A percentile compares a stretch with the other conserved stretches of the same genome.
Conservation (phyloP, 257 asterid genomes). For the Eustoma russellianum region DNA sequence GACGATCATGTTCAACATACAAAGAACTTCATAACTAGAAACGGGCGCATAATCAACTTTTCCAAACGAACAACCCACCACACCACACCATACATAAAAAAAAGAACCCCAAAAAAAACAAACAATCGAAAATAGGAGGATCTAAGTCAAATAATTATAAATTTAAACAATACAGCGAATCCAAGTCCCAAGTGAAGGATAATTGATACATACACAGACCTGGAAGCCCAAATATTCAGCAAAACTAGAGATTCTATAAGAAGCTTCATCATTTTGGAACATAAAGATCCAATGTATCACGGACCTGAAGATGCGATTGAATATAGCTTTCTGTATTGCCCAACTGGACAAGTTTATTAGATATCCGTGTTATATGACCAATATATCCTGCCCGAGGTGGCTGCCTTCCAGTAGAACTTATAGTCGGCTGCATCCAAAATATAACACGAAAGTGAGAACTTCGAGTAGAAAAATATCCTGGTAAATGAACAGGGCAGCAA, state of each 20-base stretch:
- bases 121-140: too few species aligned
- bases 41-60: too few species aligned
- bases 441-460: conserved; percentile 7
- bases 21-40: too few species aligned
- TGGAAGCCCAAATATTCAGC: too few species aligned
- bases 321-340: conserved; percentile 41
- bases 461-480: conserved; percentile 3
- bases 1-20: too few species aligned
- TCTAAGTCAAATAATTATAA: too few species aligned
- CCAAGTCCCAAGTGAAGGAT: too few species aligned
- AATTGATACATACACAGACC: too few species aligned
- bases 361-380: conserved; percentile 77
- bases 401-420: conserved; percentile 51
- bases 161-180: too few species aligned
- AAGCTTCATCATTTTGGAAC: background rate
- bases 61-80: too few species aligned
- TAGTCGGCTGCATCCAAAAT: conserved; percentile 56
- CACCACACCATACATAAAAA: too few species aligned
- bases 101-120: too few species aligned
- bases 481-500: background rate
- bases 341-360: conserved; percentile 69
- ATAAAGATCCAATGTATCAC: conserved; percentile 7
- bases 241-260: background rate
- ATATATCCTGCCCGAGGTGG: conserved; percentile 77
- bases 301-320: conserved; percentile 71